A percentile compares a stretch with the other conserved stretches of the same genome.
These are phyloP conservation scores for Salvia sclarea DNA, from an alignment of 305 asterid genomes.

Conservation along the genomic window DNA sequence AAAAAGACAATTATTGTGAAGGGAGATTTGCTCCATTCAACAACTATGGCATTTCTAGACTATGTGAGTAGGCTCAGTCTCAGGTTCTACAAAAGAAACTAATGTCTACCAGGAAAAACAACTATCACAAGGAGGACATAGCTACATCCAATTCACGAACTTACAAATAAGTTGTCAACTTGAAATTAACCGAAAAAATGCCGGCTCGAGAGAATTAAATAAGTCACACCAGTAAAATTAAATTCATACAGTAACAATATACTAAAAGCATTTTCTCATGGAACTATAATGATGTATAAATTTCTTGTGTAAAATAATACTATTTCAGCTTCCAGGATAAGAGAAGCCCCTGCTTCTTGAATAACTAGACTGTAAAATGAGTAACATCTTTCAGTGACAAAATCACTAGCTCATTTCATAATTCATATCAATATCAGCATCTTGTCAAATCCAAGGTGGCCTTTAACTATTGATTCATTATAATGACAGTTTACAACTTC, in stretches of 20 bases:
- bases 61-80: neutral
- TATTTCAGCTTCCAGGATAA: neutral
- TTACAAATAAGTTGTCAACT: neutral
- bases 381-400: conserved; percentile 7
- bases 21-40: conserved; percentile 1
- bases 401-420: conserved; percentile 8
- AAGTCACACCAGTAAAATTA: neutral
- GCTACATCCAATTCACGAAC: neutral
- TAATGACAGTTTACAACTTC: neutral
- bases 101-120: conserved; percentile 8
- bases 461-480: conserved; percentile 20
- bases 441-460: conserved; percentile 13
- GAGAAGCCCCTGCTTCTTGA: conserved; percentile 13
- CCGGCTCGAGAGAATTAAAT: neutral
- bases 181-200: neutral
- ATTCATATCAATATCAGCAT: conserved; percentile 20
- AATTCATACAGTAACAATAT: neutral
- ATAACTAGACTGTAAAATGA: conserved; percentile 14
- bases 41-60: conserved; percentile 2
- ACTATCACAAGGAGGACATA: neutral
- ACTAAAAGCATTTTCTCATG: conserved; percentile 6
- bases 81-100: conserved; percentile 16
- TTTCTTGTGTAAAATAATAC: neutral
- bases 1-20: neutral
- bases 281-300: neutral